Conservation (phyloP, 2,329 filamentous ascomycete species). For the Botrytis galanthina region DNA sequence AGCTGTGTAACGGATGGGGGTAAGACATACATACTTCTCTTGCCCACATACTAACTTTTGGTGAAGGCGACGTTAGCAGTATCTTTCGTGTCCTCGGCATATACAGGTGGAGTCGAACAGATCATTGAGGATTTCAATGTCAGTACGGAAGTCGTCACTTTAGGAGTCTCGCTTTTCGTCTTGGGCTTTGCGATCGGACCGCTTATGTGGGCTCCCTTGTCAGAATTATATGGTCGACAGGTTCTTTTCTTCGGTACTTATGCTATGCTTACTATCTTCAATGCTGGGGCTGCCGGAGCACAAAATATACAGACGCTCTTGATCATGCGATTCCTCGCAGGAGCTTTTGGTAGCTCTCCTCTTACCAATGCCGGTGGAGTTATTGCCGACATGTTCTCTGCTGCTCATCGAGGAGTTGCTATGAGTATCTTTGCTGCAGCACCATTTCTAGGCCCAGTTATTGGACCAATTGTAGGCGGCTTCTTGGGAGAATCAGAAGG, state of each 20-base stretch:
- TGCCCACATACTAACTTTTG: constrained; percentile 43
- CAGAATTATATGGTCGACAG: constrained; percentile 58
- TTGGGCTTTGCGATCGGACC: constrained; percentile 46
- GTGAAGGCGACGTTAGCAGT: constrained; percentile 51
- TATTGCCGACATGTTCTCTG: constrained; percentile 58
- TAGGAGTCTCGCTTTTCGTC: constrained; percentile 47
- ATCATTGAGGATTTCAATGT: constrained; percentile 40
- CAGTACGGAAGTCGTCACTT: constrained; percentile 41
- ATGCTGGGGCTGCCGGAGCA: constrained; percentile 55
- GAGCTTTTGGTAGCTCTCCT: constrained; percentile 59
- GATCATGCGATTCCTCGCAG: constrained; percentile 66
- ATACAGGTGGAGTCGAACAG: constrained; percentile 41
- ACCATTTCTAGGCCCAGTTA: constrained; percentile 63
- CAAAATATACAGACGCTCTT: constrained; percentile 59
- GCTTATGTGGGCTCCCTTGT: constrained; percentile 42
- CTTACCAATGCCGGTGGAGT: constrained; percentile 62
- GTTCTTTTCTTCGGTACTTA: constrained; percentile 58
- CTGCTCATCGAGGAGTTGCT: constrained; percentile 52
- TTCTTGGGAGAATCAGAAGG: constrained; percentile 61
- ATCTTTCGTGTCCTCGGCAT: constrained; percentile 43
- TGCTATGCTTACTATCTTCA: constrained; percentile 59
- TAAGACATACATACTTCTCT: background rate
- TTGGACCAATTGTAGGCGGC: constrained; percentile 65
- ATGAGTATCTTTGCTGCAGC: constrained; percentile 62
- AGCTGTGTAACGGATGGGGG: background rate